A percentile compares a stretch with the other conserved stretches of the same genome.
Evolutionary conservation across 495 filamentous ascomycete species (phyloP).

Genomic region (Aspergillus coremiiformis): DNA sequence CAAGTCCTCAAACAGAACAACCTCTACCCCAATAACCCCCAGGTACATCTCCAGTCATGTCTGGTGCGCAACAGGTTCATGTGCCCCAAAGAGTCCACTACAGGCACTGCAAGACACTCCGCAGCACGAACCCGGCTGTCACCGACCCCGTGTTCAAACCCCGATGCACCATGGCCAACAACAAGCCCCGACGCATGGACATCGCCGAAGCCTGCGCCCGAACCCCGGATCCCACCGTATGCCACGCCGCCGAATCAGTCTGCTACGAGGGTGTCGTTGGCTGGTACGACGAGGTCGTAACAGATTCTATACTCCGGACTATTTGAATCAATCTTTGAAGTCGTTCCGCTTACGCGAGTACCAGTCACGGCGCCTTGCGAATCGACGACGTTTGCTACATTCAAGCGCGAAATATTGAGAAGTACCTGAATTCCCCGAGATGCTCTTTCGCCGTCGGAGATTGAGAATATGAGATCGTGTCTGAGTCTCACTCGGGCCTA

Average conservation of each 20-base stretch:
- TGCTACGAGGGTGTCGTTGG: constrained; percentile 27
- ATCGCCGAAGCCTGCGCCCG: constrained; percentile 23
- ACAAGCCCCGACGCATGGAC: constrained; percentile 37
- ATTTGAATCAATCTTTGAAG: too few relatives aligned
- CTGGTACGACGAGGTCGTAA: constrained; percentile 37
- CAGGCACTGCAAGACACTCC: constrained; percentile 41
- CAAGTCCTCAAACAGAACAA: constrained; percentile 31
- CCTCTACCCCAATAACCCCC: constrained; percentile 21
- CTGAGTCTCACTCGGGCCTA: too few relatives aligned
- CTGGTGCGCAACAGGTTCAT: constrained; percentile 35
- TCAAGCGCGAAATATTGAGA: constrained; percentile 17
- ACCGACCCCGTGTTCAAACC: constrained; percentile 37
- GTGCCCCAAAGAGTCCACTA: constrained; percentile 27
- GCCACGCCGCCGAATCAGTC: constrained; percentile 19
- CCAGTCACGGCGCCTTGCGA: constrained; percentile 31
- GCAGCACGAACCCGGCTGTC: constrained; percentile 37
- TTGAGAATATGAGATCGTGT: constrained; percentile 22
- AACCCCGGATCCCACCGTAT: constrained; percentile 25
- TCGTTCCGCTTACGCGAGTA: too few relatives aligned
- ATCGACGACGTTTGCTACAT: constrained; percentile 34
- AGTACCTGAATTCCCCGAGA: constrained; percentile 34
- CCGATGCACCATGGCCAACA: constrained; percentile 35
- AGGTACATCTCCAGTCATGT: constrained; percentile 29
- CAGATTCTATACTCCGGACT: constrained; percentile 37
- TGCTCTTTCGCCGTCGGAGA: constrained; percentile 23